Base-by-base conservation (phyloP, 352 stramenopile species). In the Phytophthora macrochlamydospora region DNA sequence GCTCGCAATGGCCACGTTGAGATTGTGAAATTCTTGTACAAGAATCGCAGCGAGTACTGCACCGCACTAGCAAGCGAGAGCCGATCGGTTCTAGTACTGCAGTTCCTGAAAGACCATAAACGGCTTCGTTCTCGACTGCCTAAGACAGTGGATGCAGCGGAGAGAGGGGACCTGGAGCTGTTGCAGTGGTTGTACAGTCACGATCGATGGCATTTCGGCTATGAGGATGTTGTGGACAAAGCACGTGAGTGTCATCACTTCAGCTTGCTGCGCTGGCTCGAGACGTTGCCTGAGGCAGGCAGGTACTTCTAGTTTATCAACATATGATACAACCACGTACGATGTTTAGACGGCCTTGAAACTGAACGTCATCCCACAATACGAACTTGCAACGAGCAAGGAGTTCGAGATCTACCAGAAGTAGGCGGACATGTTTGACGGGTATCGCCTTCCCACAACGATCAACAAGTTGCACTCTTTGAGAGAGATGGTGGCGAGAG, bases 141-240 rank as follows among this genome's bases (percentile, higher is more conserved):
- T 2, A 73, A 68, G 9, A 63, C 62, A 24, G 51, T 61, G 7
- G 69, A 78, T 14, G 63, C 67, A 1, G 72, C 71, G 30, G 64
- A 44, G 35, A 63, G 59, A 37, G 74, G 74, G n/a, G 62, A 82
- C 37, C 52, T 82, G 37, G 60, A 71, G 14, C 43, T 83, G 24
- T 53, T 83, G 42, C 71, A 78, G 32, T 83, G 75, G 75, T 53
- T 83, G 7, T 75, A 80, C 24, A 30, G 11, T 6, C 56, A 79
- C 45, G 65, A 74, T n/a, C 67, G 71, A 29, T 68, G 64, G 37
- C 63, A 70, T 48, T 75, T 82, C 55, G 64, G 56, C 6, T 77
- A 64, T 24, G 70, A 76, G 29, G 46, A 58, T 33, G 64, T 77
- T 5, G 37, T 77, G 33, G 63, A 73, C 7, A 56, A 70, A 12